A percentile compares a stretch with the other conserved stretches of the same genome.
These are phyloP conservation scores for Podaxis sp. DNA, from an alignment of 768 basidiomycete species.

Conservation along the genomic window DNA sequence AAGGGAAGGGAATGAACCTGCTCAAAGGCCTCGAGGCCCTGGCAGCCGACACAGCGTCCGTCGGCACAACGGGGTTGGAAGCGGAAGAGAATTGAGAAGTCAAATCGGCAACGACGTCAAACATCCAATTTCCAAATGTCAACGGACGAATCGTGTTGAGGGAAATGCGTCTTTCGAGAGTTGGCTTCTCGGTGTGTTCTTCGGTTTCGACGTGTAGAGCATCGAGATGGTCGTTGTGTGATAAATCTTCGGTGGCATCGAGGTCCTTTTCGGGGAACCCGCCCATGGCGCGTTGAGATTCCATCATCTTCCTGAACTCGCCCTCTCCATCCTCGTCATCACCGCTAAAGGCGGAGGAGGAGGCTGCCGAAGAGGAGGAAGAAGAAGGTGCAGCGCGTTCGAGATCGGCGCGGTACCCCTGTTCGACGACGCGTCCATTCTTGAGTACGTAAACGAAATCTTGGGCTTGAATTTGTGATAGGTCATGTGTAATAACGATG, in stretches of 20 bases:
- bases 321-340: slow-evolving; percentile 34
- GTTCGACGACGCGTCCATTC: slow-evolving; percentile 75
- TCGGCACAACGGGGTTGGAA: slow-evolving; percentile 6
- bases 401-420: slow-evolving; percentile 82
- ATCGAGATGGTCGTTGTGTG: slow-evolving; percentile 19
- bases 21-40: slow-evolving; percentile 24
- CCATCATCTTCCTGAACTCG: slow-evolving; percentile 71
- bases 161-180: slow-evolving; percentile 33
- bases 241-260: slow-evolving; percentile 45
- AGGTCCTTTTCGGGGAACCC: slow-evolving; percentile 43
- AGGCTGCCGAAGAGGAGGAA: background rate
- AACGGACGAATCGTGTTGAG: slow-evolving; percentile 43
- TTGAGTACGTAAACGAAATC: slow-evolving; percentile 96
- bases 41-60: slow-evolving; percentile 16
- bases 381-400: slow-evolving; percentile 30
- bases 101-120: slow-evolving; percentile 70
- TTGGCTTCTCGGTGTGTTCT: background rate
- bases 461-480: slow-evolving; percentile 65
- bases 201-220: background rate
- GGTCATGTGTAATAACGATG: slow-evolving; percentile 93
- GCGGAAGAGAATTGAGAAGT: slow-evolving; percentile 27
- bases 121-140: slow-evolving; percentile 80
- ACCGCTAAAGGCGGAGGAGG: background rate
- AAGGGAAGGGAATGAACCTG: slow-evolving; percentile 27
- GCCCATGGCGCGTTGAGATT: slow-evolving; percentile 45